These are phyloP conservation scores for Emmonsiellopsis sp. DNA, from an alignment of 2,329 filamentous ascomycete genomes.

Conservation along the genomic window DNA sequence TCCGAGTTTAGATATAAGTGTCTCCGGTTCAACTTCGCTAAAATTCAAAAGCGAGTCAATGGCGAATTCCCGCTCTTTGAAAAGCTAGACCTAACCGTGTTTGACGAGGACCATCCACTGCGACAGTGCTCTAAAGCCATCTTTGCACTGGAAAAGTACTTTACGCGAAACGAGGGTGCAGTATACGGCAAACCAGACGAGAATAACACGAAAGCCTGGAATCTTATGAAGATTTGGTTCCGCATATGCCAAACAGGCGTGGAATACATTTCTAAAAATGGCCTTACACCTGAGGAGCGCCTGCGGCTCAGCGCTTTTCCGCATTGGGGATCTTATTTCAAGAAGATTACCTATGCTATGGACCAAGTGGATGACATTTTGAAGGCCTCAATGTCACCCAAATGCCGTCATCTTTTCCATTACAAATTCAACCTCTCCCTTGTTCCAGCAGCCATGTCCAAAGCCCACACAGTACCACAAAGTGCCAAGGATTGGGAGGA, in stretches of 20 bases:
- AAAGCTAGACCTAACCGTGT: background rate
- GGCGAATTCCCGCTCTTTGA: background rate
- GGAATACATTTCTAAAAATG: background rate
- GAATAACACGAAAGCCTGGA: background rate
- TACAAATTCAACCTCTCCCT: background rate
- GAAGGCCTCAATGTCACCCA: background rate
- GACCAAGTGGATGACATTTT: background rate
- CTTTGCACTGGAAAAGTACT: background rate
- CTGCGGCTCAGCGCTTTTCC: background rate
- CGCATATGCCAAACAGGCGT: background rate
- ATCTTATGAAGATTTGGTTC: background rate
- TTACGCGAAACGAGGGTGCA: background rate
- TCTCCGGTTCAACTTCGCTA: background rate
- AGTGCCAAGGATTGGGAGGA: background rate
- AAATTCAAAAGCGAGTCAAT: background rate
- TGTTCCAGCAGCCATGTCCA: background rate
- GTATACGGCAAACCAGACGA: background rate
- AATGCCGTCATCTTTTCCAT: conserved; percentile 1
- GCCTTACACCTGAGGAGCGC: background rate
- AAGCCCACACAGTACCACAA: background rate
- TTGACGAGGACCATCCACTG: background rate
- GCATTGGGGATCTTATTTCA: background rate
- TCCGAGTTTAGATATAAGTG: background rate
- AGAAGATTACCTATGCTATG: background rate
- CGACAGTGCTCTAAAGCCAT: background rate